phyloP scores from a whole-genome alignment of 345 rosid species.

The Rubroshorea leprosula region DNA sequence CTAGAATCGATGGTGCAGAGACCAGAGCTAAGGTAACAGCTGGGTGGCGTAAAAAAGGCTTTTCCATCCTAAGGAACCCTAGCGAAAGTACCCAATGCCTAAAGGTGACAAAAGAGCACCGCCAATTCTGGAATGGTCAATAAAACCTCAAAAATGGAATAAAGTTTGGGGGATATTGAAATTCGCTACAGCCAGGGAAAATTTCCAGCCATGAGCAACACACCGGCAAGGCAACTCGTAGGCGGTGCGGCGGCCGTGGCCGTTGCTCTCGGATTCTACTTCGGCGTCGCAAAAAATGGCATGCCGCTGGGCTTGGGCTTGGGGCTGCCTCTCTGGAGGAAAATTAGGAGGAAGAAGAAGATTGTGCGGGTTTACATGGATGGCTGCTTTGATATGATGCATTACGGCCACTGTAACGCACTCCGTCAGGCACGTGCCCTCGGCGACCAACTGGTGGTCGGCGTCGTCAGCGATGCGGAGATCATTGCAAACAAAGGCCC shows the following conservation, averaged over 20 bases:
- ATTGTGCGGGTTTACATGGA: slow-evolving; percentile 70
- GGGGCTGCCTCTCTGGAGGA: slow-evolving; percentile 24
- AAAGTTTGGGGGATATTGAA: neutral
- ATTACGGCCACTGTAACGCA: slow-evolving; percentile 80
- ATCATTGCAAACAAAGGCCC: slow-evolving; percentile 72
- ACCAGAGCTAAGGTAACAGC: no score
- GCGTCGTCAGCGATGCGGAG: slow-evolving; percentile 70
- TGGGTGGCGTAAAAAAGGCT: no score
- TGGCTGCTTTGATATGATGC: slow-evolving; percentile 85
- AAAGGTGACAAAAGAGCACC: neutral
- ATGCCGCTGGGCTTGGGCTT: slow-evolving; percentile 17
- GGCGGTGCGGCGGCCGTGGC: slow-evolving; percentile 50
- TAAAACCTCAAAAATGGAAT: neutral
- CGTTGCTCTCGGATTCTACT: slow-evolving; percentile 33
- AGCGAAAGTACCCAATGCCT: neutral
- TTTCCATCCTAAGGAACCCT: neutral
- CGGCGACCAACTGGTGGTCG: slow-evolving; percentile 67
- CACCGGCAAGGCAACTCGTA: slow-evolving; percentile 35
- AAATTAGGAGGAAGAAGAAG: slow-evolving; percentile 36
- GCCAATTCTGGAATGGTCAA: neutral
- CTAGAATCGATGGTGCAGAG: no score
- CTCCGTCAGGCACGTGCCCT: slow-evolving; percentile 70
- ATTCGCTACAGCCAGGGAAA: neutral
- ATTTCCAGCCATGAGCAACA: slow-evolving; percentile 27
- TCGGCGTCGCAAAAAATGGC: slow-evolving; percentile 13